A percentile compares a stretch with the other conserved stretches of the same genome.
Conservation (phyloP, 2,329 filamentous ascomycete species). For the Fonsecaea nubica region DNA sequence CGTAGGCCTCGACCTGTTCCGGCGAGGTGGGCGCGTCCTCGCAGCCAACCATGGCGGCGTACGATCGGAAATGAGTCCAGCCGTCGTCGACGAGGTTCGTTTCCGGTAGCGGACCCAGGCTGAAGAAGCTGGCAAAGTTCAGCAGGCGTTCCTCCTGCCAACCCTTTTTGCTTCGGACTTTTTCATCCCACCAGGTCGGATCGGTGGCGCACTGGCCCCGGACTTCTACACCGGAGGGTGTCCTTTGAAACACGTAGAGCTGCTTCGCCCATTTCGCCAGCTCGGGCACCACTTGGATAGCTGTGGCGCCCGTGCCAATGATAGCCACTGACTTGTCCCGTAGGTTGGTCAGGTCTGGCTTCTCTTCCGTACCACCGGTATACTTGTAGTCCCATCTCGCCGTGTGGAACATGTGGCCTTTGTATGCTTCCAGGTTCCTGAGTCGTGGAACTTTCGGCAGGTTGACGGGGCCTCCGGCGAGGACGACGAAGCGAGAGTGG, state of each 20-base stretch:
- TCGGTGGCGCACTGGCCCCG: conserved; percentile 29
- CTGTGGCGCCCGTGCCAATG: conserved; percentile 32
- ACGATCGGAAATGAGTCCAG: conserved; percentile 32
- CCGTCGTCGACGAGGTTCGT: conserved; percentile 40
- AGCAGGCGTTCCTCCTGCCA: neutral
- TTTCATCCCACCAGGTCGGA: conserved; percentile 5
- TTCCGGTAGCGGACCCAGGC: neutral
- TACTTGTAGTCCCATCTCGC: conserved; percentile 47
- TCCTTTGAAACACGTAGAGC: conserved; percentile 39
- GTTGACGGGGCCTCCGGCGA: conserved; percentile 57
- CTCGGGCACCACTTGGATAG: conserved; percentile 22
- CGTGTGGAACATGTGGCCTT: conserved; percentile 41
- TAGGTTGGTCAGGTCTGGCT: conserved; percentile 48
- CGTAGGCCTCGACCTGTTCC: neutral
- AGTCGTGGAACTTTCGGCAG: conserved; percentile 51
- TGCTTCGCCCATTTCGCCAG: conserved; percentile 4
- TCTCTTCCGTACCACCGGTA: conserved; percentile 46
- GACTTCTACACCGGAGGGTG: conserved; percentile 50
- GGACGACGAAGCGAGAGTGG: conserved; percentile 48
- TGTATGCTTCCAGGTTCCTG: conserved; percentile 38
- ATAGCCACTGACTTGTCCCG: conserved; percentile 26
- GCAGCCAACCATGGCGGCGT: neutral
- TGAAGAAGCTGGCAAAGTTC: neutral
- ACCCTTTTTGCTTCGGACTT: neutral
- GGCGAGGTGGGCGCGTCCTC: neutral